phyloP scores from a whole-genome alignment of 805 yeast species.

The Saccharomycopsis synnaedendra region DNA sequence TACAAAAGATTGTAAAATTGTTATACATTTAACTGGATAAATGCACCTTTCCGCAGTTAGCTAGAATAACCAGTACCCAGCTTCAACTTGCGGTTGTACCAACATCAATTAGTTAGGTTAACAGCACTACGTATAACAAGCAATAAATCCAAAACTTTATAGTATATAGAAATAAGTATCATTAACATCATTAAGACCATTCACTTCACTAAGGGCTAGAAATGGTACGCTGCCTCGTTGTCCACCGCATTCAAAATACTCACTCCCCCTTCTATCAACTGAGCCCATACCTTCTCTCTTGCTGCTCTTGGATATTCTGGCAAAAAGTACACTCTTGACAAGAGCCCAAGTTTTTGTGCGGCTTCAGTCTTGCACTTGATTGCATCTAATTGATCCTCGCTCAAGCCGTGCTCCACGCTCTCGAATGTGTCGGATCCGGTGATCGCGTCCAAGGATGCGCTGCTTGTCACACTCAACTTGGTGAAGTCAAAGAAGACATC shows the following conservation, averaged over 20 bases:
- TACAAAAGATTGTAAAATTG: no score
- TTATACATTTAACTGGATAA: no score
- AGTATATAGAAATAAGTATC: no score
- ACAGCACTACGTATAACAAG: no score
- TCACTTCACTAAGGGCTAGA: conserved; percentile 23
- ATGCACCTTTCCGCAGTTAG: no score
- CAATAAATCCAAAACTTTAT: no score
- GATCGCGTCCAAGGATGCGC: conserved; percentile 27
- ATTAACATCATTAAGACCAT: background rate
- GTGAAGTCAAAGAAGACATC: conserved; percentile 19
- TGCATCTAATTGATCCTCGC: conserved; percentile 22
- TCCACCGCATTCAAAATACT: conserved; percentile 58
- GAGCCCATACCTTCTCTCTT: conserved; percentile 36
- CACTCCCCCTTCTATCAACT: conserved; percentile 34
- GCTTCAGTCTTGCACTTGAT: conserved; percentile 22
- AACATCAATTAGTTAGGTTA: no score
- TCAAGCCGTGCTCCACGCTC: conserved; percentile 24
- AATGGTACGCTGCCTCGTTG: conserved; percentile 26
- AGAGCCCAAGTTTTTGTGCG: conserved; percentile 40
- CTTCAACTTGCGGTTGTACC: no score
- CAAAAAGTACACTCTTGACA: conserved; percentile 60
- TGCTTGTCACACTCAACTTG: conserved; percentile 27
- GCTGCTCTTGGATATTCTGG: conserved; percentile 50
- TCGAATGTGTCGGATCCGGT: conserved; percentile 13
- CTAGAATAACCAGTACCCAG: no score